Percentiles rank a stretch among this genome's conserved stretches.
These are phyloP conservation scores for Trichoderma cornu-damae DNA, from an alignment of 2,329 filamentous ascomycete genomes.

Conservation along the genomic window DNA sequence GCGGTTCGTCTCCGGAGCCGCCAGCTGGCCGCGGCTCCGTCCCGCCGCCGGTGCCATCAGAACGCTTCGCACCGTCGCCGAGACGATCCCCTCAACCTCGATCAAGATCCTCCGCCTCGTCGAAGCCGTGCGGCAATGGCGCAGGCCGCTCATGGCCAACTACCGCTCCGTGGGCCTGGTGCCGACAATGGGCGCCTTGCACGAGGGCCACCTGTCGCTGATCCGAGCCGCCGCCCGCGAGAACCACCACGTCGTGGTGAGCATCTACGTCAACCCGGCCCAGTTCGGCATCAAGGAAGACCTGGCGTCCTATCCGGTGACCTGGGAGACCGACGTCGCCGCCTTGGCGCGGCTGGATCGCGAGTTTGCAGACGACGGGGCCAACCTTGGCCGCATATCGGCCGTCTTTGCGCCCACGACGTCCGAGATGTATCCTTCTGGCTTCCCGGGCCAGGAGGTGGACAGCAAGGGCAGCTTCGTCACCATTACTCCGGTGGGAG, in stretches of 20 bases:
- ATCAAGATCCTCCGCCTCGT: constrained; percentile 75
- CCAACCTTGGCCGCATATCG: constrained; percentile 62
- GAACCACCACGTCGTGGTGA: constrained; percentile 82
- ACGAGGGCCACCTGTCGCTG: constrained; percentile 81
- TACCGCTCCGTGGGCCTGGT: constrained; percentile 78
- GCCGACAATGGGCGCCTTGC: constrained; percentile 97
- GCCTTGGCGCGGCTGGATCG: constrained; percentile 63
- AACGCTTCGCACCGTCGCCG: constrained; percentile 27
- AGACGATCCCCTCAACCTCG: constrained; percentile 50
- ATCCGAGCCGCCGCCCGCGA: constrained; percentile 78
- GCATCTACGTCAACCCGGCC: constrained; percentile 92
- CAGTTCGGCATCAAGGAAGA: constrained; percentile 92
- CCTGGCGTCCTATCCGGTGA: constrained; percentile 80
- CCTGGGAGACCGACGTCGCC: constrained; percentile 72
- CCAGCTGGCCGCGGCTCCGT: not conserved
- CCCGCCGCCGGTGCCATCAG: constrained; percentile 16
- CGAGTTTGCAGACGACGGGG: constrained; percentile 60
- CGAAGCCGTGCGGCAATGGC: constrained; percentile 63
- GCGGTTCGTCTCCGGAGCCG: constrained; percentile 11
- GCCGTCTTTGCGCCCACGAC: constrained; percentile 85
- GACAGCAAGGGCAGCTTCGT: constrained; percentile 83
- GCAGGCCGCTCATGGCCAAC: constrained; percentile 58
- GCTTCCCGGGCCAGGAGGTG: constrained; percentile 66
- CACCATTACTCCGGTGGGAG: constrained; percentile 77
- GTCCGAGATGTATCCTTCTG: constrained; percentile 78